phyloP scores from a whole-genome alignment of 2,329 filamentous ascomycete species.

The Lasiodiplodia gonubiensis region DNA sequence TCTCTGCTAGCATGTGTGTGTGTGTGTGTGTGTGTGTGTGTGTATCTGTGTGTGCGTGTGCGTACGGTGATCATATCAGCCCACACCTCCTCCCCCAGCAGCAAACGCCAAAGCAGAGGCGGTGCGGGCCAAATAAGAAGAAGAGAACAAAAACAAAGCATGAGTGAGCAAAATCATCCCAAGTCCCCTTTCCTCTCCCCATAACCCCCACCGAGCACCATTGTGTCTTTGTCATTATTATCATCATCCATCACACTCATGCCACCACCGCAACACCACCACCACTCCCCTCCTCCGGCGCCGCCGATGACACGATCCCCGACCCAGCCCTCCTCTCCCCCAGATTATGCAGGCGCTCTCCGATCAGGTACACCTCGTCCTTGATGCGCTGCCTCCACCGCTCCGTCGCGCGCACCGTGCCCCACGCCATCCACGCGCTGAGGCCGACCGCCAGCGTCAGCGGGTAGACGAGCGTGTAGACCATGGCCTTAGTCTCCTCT shows the following conservation, averaged over 20 bases:
- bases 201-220: too few species aligned
- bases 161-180: too few species aligned
- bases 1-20: too few species aligned
- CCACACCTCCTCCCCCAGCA: too few species aligned
- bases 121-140: too few species aligned
- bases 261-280: background rate
- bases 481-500: constrained; percentile 53
- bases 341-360: constrained; percentile 94
- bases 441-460: constrained; percentile 56
- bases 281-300: background rate
- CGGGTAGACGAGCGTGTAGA: constrained; percentile 73
- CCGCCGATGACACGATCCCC: constrained; percentile 5
- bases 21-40: too few species aligned
- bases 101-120: too few species aligned
- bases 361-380: constrained; percentile 96
- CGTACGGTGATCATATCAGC: too few species aligned
- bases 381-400: constrained; percentile 81
- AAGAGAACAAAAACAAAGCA: too few species aligned
- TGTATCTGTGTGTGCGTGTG: too few species aligned
- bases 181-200: too few species aligned
- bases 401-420: constrained; percentile 64
- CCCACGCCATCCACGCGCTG: constrained; percentile 57
- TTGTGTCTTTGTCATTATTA: too few species aligned
- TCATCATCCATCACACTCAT: background rate
- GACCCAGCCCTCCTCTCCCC: constrained; percentile 59